Percentiles rank a stretch among this genome's conserved stretches.
phyloP scores from a whole-genome alignment of 331 rosid species.

The Arachis monticola region DNA sequence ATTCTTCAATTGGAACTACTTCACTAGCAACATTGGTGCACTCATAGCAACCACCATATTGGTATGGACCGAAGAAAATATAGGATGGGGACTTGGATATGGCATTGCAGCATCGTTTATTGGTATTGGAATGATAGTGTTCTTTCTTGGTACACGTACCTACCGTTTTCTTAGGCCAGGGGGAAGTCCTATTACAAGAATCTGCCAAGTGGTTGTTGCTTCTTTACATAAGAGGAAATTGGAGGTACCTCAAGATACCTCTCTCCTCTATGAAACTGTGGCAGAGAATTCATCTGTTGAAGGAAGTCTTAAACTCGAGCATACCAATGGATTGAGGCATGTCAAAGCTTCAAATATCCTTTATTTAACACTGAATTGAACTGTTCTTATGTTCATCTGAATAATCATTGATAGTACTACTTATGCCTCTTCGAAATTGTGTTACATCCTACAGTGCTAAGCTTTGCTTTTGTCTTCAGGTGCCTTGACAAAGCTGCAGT shows the following conservation, averaged over 20 bases:
- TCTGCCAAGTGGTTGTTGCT: constrained; percentile 84
- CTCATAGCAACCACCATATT: constrained; percentile 65
- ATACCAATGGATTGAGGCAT: constrained; percentile 72
- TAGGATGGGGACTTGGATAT: constrained; percentile 94
- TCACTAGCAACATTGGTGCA: constrained; percentile 79
- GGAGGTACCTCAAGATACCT: constrained; percentile 63
- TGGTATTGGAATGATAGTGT: constrained; percentile 52
- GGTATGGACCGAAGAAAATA: constrained; percentile 84
- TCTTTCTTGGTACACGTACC: constrained; percentile 68
- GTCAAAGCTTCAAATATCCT: constrained; percentile 2
- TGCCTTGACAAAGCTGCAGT: constrained; percentile 90
- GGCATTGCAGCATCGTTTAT: constrained; percentile 75
- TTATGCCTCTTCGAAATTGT: neutral
- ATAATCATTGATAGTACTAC: neutral
- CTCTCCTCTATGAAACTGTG: constrained; percentile 63
- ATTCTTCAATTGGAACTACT: constrained; percentile 92
- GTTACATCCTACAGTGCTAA: neutral
- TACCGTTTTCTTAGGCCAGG: constrained; percentile 79
- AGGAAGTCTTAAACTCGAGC: constrained; percentile 77
- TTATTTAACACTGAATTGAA: neutral
- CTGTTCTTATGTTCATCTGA: neutral
- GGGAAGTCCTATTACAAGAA: constrained; percentile 83
- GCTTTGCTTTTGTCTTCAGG: constrained; percentile 42
- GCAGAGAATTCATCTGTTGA: constrained; percentile 62
- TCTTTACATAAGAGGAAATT: constrained; percentile 65